Conservation (phyloP, 1,284 basidiomycete species). For the Leccinum fallax region DNA sequence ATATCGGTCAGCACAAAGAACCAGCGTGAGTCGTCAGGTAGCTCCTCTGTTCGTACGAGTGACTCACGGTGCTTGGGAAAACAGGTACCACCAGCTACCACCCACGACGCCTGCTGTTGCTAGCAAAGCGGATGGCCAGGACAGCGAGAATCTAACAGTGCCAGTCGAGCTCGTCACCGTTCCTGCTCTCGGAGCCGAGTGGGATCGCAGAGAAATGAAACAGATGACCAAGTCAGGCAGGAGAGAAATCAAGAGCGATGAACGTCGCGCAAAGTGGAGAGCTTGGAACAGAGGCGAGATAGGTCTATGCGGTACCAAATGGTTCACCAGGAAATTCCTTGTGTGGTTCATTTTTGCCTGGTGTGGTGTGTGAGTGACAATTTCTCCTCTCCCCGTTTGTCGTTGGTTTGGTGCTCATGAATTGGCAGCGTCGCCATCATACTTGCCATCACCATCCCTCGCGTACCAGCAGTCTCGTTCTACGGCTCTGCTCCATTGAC, state of each 20-base stretch:
- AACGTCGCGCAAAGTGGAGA: slow-evolving; percentile 58
- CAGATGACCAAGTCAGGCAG: slow-evolving; percentile 72
- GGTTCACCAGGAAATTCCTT: slow-evolving; percentile 70
- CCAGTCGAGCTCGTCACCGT: slow-evolving; percentile 85
- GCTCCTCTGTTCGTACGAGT: not conserved
- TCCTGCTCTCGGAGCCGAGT: slow-evolving; percentile 85
- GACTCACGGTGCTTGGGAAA: slow-evolving; percentile 6
- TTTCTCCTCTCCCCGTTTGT: not conserved
- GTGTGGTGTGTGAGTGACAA: slow-evolving; percentile 59
- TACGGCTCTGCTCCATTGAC: slow-evolving; percentile 58
- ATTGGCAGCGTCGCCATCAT: slow-evolving; percentile 60
- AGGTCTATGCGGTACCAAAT: slow-evolving; percentile 71
- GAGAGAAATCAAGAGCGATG: slow-evolving; percentile 58
- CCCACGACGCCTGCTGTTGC: slow-evolving; percentile 39
- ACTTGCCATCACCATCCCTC: slow-evolving; percentile 77
- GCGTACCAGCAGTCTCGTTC: slow-evolving; percentile 73
- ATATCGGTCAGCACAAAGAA: slow-evolving; percentile 37
- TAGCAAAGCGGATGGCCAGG: slow-evolving; percentile 34
- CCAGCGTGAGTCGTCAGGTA: slow-evolving; percentile 37
- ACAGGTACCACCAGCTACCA: slow-evolving; percentile 58
- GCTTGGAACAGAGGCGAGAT: slow-evolving; percentile 74
- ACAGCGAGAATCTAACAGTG: slow-evolving; percentile 36
- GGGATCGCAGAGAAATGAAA: slow-evolving; percentile 75
- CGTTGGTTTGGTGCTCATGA: slow-evolving; percentile 12
- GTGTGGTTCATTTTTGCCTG: slow-evolving; percentile 69